phyloP scores from a whole-genome alignment of 768 basidiomycete species.

The Suillus clintonianus region DNA sequence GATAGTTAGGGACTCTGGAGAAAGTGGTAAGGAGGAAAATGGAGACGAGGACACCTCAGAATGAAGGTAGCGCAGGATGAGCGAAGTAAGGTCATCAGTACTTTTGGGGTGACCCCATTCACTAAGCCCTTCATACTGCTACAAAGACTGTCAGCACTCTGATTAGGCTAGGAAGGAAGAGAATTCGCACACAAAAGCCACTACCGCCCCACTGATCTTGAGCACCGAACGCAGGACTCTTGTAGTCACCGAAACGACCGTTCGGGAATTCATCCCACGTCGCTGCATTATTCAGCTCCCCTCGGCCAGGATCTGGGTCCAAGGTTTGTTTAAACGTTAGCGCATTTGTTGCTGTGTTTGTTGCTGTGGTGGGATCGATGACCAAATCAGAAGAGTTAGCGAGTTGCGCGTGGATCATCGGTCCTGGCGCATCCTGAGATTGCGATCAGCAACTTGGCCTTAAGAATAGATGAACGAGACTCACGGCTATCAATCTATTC shows the following conservation, averaged over 20 bases:
- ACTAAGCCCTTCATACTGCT: slow-evolving; percentile 64
- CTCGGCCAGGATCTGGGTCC: slow-evolving; percentile 63
- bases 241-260: slow-evolving; percentile 96
- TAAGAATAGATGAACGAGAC: slow-evolving; percentile 12
- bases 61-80: slow-evolving; percentile 83
- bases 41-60: slow-evolving; percentile 77
- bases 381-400: slow-evolving; percentile 41
- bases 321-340: slow-evolving; percentile 50
- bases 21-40: slow-evolving; percentile 83
- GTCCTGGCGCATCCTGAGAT: slow-evolving; percentile 43
- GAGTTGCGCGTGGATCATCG: slow-evolving; percentile 28
- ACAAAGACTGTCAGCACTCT: not conserved
- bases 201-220: slow-evolving; percentile 79
- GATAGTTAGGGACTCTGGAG: slow-evolving; percentile 80
- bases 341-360: slow-evolving; percentile 59
- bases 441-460: slow-evolving; percentile 1
- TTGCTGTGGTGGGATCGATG: slow-evolving; percentile 67
- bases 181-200: slow-evolving; percentile 51
- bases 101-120: slow-evolving; percentile 75
- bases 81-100: slow-evolving; percentile 65
- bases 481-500: slow-evolving; percentile 72
- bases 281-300: slow-evolving; percentile 74
- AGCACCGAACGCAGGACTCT: slow-evolving; percentile 92
- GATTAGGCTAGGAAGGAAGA: not conserved
- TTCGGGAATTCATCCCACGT: slow-evolving; percentile 98